Evolutionary conservation across 2,329 filamentous ascomycete species (phyloP), one percentile per base, ranked within the genome.

Genomic region (Trichoderma breve): DNA sequence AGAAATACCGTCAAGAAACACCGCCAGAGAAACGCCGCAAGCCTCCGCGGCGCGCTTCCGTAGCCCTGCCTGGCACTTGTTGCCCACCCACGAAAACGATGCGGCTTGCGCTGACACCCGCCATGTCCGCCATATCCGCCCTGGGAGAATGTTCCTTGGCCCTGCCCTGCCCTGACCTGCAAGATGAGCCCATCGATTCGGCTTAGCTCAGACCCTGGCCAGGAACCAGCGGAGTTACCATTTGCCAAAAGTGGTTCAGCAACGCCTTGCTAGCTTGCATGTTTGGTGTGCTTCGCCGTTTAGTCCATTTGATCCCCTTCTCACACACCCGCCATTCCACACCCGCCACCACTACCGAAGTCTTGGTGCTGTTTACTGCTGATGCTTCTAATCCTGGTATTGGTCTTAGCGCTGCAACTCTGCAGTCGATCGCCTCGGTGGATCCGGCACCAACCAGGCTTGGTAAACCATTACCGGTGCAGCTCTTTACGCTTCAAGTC

Each of bases 341-440:
- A 26, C 53, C 26, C 32, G 67, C 67, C 21, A 61, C 67, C 21
- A 26, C 57, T 36, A 61, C n/a, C 58, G 24, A 24, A 12, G 14
- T 55, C 39, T 57, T 70, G 57, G 47, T 57, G 63, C 64, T 57
- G 64, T 43, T 57, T 70, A 43, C 30, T 57, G 51, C 51, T 57
- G 64, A 67, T 67, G 67, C 21, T 70, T 28, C 39, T 51, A 28
- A 70, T 36, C 43, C 39, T 32, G 15, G 30, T 51, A 21, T 15
- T 21, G 15, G 28, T 12, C 9, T 30, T 32, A 62, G 53, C 26
- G 30, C 39, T 47, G 34, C 39, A 24, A 18, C 57, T 61, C 30
- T 36, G 28, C 39, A 34, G 36, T 62, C 39, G 30, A 36, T 70
- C 21, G 26, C 28, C 3, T 51, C 8, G 55, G 21, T 36, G 58